Evolutionary conservation across 176 grass and related monocot species (phyloP).

Genomic region (Cenchrus fungigraminus): DNA sequence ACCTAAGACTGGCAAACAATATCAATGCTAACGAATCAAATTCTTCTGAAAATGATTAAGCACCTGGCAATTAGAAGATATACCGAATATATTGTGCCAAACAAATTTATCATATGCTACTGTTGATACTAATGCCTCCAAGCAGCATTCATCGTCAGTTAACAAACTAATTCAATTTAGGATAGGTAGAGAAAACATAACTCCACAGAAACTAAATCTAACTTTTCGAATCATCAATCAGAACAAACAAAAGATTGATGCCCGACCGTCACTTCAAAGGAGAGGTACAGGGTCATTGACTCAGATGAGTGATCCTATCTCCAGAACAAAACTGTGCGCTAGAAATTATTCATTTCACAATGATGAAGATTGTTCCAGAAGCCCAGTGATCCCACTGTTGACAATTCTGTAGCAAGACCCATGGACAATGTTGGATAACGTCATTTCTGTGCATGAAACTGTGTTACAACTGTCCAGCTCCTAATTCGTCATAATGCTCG

Average conservation of each 20-base stretch:
- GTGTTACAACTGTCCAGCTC: neutral
- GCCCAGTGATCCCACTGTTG: neutral
- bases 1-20: neutral
- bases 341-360: neutral
- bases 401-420: neutral
- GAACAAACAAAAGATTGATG: neutral
- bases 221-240: neutral
- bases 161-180: neutral
- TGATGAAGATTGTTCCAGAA: neutral
- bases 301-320: neutral
- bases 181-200: neutral
- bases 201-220: slow-evolving; percentile 3
- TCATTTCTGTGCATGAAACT: neutral
- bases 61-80: neutral
- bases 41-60: neutral
- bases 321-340: neutral
- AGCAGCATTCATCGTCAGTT: neutral
- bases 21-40: slow-evolving; percentile 6
- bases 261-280: neutral
- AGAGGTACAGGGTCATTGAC: neutral
- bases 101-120: neutral
- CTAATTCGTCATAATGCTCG: neutral
- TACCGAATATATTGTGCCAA: neutral
- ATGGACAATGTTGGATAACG: neutral
- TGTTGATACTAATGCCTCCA: neutral